These are phyloP conservation scores for Golubevia sp. DNA, from an alignment of 1,284 basidiomycete genomes.

Conservation along the genomic window DNA sequence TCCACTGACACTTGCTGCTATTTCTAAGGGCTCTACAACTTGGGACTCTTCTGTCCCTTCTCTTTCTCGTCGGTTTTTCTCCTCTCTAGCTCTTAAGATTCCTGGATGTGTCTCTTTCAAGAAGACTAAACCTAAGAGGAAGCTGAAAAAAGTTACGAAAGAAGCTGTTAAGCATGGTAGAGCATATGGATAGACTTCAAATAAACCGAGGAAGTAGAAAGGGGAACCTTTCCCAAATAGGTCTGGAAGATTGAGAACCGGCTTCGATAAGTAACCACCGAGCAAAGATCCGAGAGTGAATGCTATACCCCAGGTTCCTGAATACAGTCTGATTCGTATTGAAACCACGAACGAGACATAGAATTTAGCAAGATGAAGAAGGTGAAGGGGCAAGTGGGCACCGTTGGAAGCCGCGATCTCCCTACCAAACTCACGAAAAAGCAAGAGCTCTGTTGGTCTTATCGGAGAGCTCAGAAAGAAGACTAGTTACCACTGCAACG, in stretches of 20 bases:
- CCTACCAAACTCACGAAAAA: neutral
- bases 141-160: neutral
- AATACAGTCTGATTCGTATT: neutral
- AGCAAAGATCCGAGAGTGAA: neutral
- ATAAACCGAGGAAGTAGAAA: neutral
- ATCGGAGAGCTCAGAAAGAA: slow-evolving; percentile 13
- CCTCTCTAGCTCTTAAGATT: neutral
- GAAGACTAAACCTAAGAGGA: neutral
- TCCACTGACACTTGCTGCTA: no score
- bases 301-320: neutral
- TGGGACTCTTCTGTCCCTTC: neutral
- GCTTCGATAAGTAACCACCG: neutral
- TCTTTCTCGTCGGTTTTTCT: neutral
- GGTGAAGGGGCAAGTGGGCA: no score
- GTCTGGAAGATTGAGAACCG: neutral
- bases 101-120: neutral
- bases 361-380: neutral
- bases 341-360: neutral
- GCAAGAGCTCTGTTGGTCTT: neutral
- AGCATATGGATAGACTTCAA: neutral
- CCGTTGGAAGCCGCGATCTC: no score
- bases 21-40: no score
- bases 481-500: slow-evolving; percentile 12
- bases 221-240: neutral
- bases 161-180: neutral